Evolutionary conservation across 2,329 filamentous ascomycete genomes (phyloP).

Genomic region (Fusarium sp.): DNA sequence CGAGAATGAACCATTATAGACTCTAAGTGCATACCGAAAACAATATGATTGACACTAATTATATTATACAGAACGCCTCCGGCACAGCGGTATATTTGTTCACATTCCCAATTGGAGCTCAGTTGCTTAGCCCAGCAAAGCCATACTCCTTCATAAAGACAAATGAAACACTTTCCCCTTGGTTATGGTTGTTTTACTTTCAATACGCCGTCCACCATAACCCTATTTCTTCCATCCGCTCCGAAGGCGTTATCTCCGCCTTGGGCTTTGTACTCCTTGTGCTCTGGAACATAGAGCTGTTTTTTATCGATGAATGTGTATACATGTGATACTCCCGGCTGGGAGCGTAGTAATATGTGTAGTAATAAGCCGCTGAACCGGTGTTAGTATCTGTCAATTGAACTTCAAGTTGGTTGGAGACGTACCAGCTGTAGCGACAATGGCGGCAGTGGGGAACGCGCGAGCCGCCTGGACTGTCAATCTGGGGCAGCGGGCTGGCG

Average conservation of each 20-base stretch:
- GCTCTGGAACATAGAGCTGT: neutral
- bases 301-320: neutral
- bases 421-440: neutral
- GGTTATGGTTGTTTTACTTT: no score
- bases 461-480: neutral
- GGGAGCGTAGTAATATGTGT: neutral
- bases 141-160: no score
- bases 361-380: accelerated
- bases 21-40: no score
- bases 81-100: no score
- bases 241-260: neutral
- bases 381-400: neutral
- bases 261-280: neutral
- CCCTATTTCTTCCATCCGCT: neutral
- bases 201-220: neutral
- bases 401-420: neutral
- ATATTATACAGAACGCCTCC: no score
- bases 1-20: no score
- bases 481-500: neutral
- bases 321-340: neutral
- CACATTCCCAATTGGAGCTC: no score
- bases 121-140: no score
- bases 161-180: no score
- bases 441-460: neutral
- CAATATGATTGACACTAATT: no score